Base-by-base conservation (phyloP, 2,329 filamentous ascomycete species). In the Cercospora janseana region DNA sequence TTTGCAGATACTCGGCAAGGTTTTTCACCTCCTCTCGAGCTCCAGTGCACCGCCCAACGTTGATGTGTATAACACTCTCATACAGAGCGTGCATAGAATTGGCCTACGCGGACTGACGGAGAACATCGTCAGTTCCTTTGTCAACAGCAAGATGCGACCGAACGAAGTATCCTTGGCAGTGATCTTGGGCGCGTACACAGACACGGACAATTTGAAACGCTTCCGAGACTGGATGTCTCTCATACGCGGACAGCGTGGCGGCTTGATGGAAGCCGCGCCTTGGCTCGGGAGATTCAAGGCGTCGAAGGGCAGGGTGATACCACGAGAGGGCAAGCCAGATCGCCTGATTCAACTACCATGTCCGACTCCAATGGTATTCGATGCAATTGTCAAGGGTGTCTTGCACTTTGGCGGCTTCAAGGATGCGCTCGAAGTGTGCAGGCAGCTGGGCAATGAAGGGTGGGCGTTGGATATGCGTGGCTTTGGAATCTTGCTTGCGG, bases 21-120 rank as follows among this genome's bases (percentile, higher is more conserved):
- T 81, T 13, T 77, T 73, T 51, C 83, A 84, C 67, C 88, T 88
- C 62, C 70, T 93, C 3, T 74, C 88, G 12, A 71, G 81, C 3
- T 82, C 80, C 2, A 66, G 76, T 2, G 72, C 79, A 13, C 79
- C 66, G 6, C 85, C 87, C 0, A 80, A 80, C 54, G 77, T 87
- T 27, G 75, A 82, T 56, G 88, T 83, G 3, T 88, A 83, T 70
- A 90, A 90, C 62, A 76, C 78, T 9, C 74, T 93, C 20, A 77
- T 92, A 2, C 66, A 79, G n/a, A 79, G 80, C n/a, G 82, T 92
- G 43, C 75, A 78, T 45, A 43, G 44, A 6, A 29, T 48, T 1
- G 41, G 57, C 9, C 35, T 29, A 29, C 23, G 37, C 8, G 21
- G 66, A 26, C 60, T 70, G 16, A 66, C 71, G 18, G 35, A 60